Evolutionary conservation across 148 eudicot species (phyloP), one percentile per base, ranked within the genome.

Genomic region (Heliosperma pusillum): DNA sequence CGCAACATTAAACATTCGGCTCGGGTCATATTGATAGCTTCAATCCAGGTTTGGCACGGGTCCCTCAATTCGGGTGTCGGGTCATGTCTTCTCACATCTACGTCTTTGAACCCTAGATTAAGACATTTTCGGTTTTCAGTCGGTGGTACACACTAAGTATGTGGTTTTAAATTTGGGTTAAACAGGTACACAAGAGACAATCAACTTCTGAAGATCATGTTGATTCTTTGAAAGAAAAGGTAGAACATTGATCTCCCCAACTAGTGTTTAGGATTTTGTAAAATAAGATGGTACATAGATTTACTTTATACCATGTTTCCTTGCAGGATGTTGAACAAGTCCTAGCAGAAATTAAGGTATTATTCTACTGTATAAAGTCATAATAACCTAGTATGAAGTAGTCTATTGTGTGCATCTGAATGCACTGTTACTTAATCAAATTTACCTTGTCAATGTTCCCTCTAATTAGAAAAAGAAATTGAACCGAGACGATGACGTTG

Each of bases 261-360:
- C 62, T 0, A 20, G 9, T 57, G 2, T 12, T 4, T 58, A 57
- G 30, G 30, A 3, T 29, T 29, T 29, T 3, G 30, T 3, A 29
- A 29, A 29, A 29, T 29, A 29, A 29, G 30, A 29, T 29, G 2
- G 30, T 29, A 29, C 3, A 29, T 29, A 29, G n/a, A 29, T 29
- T 29, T 29, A 29, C 2, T 29, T 29, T 3, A 40, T 55, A 10
- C 13, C 15, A 40, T 65, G 33, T 3, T 71, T 53, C 24, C 20
- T 2, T 50, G 73, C 83, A 81, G 83, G 61, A 24, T 66, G 65
- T 81, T 66, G 83, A 81, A 63, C 50, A 81, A 67, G 80, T 81
- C 29, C 20, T 81, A 2, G 77, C 80, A 66, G 77, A 81, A 45
- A 81, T 72, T 52, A 81, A 76, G 79, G 83, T 81, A 77, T 8